phyloP scores from a whole-genome alignment of 495 filamentous ascomycete species.

The Thermothielavioides terrestris region DNA sequence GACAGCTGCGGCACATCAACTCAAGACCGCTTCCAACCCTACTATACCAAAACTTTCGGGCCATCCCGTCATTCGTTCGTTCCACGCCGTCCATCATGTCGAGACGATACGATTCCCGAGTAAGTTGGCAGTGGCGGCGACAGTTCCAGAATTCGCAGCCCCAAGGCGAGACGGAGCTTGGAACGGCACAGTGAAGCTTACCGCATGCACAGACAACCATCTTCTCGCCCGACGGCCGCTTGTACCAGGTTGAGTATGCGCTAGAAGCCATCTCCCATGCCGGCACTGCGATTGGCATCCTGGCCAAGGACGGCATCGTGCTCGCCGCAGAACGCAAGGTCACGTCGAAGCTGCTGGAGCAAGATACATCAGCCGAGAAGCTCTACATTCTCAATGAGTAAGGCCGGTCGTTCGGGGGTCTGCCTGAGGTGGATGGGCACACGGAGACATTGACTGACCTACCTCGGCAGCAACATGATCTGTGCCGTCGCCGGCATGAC shows the following conservation, averaged over 20 bases:
- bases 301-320: slow-evolving; percentile 97
- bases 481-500: slow-evolving; percentile 99
- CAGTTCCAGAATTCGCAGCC: slow-evolving; percentile 2
- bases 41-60: background rate
- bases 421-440: background rate
- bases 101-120: slow-evolving; percentile 95
- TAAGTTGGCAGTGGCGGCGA: slow-evolving; percentile 40
- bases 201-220: slow-evolving; percentile 73
- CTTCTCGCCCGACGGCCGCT: slow-evolving; percentile 96
- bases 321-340: slow-evolving; percentile 99
- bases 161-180: slow-evolving; percentile 20
- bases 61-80: background rate
- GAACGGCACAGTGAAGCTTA: slow-evolving; percentile 26
- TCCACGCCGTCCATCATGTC: slow-evolving; percentile 59
- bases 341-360: slow-evolving; percentile 96
- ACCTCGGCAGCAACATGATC: slow-evolving; percentile 99
- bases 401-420: slow-evolving; percentile 14
- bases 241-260: slow-evolving; percentile 99
- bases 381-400: slow-evolving; percentile 99
- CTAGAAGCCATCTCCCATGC: slow-evolving; percentile 98
- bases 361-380: slow-evolving; percentile 99
- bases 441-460: background rate
- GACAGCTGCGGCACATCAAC: background rate
- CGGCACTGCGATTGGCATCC: slow-evolving; percentile 89
- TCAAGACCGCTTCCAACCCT: too few species aligned